phyloP scores from a whole-genome alignment of 768 basidiomycete genomes.

The Clathrus columnatus region DNA sequence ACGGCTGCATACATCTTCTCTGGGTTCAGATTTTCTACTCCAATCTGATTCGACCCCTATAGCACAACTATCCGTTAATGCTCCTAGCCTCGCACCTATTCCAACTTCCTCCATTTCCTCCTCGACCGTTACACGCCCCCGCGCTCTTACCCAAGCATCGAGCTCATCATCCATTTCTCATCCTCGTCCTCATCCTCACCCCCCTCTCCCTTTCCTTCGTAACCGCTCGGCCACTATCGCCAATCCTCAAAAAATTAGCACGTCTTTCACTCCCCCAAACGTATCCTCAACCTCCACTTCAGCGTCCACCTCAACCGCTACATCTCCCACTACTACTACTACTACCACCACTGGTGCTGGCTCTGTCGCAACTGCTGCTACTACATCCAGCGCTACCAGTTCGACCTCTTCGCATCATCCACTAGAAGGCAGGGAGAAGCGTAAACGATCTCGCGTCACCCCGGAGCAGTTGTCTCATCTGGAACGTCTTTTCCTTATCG shows the following conservation, averaged over 20 bases:
- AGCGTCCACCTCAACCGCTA: background rate
- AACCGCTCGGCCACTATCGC: slow-evolving; percentile 4
- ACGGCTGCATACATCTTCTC: background rate
- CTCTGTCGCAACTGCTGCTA: background rate
- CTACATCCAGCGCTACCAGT: background rate
- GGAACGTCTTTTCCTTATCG: slow-evolving; percentile 58
- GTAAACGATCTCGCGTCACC: slow-evolving; percentile 71
- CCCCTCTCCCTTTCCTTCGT: background rate
- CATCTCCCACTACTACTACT: background rate
- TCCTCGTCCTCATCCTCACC: slow-evolving; percentile 25
- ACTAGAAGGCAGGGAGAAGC: slow-evolving; percentile 37
- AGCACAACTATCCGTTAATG: background rate
- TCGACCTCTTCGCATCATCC: background rate
- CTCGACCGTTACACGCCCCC: background rate
- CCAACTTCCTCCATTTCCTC: background rate
- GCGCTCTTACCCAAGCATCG: slow-evolving; percentile 5
- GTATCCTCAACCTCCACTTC: background rate
- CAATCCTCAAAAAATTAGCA: slow-evolving; percentile 1
- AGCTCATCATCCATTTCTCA: slow-evolving; percentile 31
- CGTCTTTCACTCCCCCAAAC: background rate
- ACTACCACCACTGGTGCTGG: background rate
- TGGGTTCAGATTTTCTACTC: background rate
- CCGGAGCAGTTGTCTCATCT: slow-evolving; percentile 72
- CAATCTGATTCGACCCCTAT: background rate
- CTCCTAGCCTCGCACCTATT: background rate